Base-by-base conservation (phyloP, 768 basidiomycete species). In the Russula sp. region DNA sequence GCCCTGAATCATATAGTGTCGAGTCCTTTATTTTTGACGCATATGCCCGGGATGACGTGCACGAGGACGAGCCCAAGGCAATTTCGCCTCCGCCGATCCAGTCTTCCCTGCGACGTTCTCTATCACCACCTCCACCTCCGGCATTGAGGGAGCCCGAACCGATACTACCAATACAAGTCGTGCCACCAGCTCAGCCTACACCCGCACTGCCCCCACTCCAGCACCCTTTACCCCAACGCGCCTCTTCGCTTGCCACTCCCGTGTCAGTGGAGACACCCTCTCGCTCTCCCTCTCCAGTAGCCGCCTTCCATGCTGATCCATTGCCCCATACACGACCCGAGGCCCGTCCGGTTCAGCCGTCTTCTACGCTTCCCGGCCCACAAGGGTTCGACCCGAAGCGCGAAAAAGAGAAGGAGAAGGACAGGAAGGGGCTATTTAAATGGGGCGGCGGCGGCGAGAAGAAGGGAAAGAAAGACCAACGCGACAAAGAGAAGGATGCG, bases 11-110 rank as follows among this genome's bases (percentile, higher is more conserved):
- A 1, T 92, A 86, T 68, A 87, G 85, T 61, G 90, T 92, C 63
- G 93, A 94, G 66, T 74, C 84, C 4, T 81, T 81, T 41, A 94
- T 96, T 64, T 92, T 88, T 69, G 93, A 95, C 67, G 82, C 91
- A 11, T 96, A 98, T 69, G 83, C 76, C 46, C 80, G 78, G 41
- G 85, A 84, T 8, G 81, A 85, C 7, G 81, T 83, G 10, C 73
- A 73, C 18, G 72, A 73, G 25, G 58, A 56, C 10, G 49, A 18
- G 16, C 49, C 48, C 42, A 59, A 42, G 49, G 22, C 49, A 5
- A 18, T 25, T 20, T 61, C 63, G 0, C 56, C 66, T 2, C 60
- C 49, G 29, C n/a, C 20, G 14, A 14, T 20, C n/a, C 52, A 56
- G 36, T 29, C 59, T 54, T 67, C 36, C 55, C 61, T 35, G 13